Evolutionary conservation across 1,139 yeast species (phyloP), one percentile per base, ranked within the genome.

Genomic region (Maudiozyma humilis): DNA sequence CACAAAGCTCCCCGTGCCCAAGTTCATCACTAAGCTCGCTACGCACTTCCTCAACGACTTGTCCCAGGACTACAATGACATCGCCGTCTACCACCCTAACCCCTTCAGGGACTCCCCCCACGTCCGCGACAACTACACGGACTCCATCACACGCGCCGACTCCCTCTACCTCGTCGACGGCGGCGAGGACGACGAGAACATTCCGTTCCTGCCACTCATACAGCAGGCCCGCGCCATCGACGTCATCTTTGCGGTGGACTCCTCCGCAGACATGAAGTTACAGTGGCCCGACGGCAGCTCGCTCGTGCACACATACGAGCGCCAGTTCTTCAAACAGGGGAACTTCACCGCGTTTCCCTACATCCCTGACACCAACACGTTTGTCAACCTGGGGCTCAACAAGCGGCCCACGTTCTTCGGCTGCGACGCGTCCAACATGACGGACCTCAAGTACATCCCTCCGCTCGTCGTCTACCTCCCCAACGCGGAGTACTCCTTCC

Each of bases 261-360:
- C 82, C 64, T 78, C 88, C 13, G 91, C 86, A 35, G 95, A 88
- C 55, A 79, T 89, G 0, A 65, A 67, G 13, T 63, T 69, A 34
- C 65, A 61, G 48, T 84, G 91, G 87, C 95, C 95, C 32, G 76
- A 82, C 56, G 95, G 95, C 41, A 66, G 83, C 1, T 76, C 95
- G 0, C 60, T 86, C 40, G 74, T 75, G 29, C 68, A 70, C 31
- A 76, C 88, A 5, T 86, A 79, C 57, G 72, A 76, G 54, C 77
- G 96, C 54, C 89, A 82, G 64, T 83, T 85, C 59, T 65, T 69
- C 14, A 33, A 60, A 3, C 82, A 78, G 59, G 87, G 82, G 18
- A 75, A 78, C 52, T 76, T 76, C 34, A 76, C 83, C 25, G 66
- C 79, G 2, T 85, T 85, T 74, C 96, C 96, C 20, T 79, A 82